These are phyloP conservation scores for Sphaceloma murrayae DNA, from an alignment of 2,329 filamentous ascomycete genomes.

Conservation along the genomic window DNA sequence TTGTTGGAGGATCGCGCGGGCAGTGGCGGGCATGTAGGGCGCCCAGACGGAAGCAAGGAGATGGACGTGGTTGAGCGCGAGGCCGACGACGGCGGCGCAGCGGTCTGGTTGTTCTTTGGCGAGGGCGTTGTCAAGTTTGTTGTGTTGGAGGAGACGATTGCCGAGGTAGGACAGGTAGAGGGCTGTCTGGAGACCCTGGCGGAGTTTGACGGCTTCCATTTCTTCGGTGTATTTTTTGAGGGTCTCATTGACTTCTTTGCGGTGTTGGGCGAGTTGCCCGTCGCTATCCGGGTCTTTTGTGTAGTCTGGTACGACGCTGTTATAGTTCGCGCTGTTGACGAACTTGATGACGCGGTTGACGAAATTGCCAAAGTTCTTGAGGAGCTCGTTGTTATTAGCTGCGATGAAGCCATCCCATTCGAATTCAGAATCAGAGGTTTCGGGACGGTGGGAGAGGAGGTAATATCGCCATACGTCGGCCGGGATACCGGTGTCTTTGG, in stretches of 20 bases:
- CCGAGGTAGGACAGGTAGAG: conserved; percentile 57
- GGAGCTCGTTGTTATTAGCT: conserved; percentile 81
- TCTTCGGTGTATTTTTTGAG: conserved; percentile 59
- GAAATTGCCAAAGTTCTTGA: conserved; percentile 59
- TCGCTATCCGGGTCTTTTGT: conserved; percentile 20
- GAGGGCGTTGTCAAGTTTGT: conserved; percentile 52
- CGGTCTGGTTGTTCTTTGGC: conserved; percentile 50
- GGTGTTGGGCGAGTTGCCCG: conserved; percentile 32
- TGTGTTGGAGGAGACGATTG: conserved; percentile 51
- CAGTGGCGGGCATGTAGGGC: conserved; percentile 78
- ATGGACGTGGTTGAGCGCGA: conserved; percentile 76
- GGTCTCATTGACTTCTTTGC: conserved; percentile 54
- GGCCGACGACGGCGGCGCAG: conserved; percentile 56
- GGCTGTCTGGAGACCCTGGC: conserved; percentile 54
- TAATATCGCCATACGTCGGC: conserved; percentile 92
- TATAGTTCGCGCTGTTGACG: conserved; percentile 62
- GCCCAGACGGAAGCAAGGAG: conserved; percentile 68
- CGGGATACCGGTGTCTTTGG: conserved; percentile 73
- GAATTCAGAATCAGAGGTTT: conserved; percentile 80
- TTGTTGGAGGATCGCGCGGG: conserved; percentile 66
- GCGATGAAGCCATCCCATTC: conserved; percentile 78
- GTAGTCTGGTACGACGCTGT: conserved; percentile 59
- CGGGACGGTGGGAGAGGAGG: conserved; percentile 73
- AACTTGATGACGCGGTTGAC: conserved; percentile 54
- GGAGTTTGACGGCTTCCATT: conserved; percentile 62